Conservation (phyloP, 2,329 filamentous ascomycete species). For the Aschersonia sp. region DNA sequence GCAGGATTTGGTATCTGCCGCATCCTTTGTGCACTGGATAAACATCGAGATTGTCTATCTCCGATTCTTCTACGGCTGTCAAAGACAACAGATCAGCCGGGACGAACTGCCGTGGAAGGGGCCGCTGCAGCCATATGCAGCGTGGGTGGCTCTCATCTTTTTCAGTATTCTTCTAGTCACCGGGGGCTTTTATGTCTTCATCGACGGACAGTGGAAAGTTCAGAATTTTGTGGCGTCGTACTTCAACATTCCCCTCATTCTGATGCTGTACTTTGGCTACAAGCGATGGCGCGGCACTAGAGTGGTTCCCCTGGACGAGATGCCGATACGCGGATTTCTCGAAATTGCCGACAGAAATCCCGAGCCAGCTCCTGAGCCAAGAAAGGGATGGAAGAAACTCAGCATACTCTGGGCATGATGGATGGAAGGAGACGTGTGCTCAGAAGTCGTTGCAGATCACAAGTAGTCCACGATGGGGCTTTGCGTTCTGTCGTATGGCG, state of each 20-base stretch:
- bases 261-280: constrained; percentile 40
- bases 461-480: too few relatives aligned
- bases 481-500: too few relatives aligned
- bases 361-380: constrained; percentile 1
- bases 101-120: constrained; percentile 29
- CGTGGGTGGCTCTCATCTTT: constrained; percentile 39
- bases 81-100: constrained; percentile 29
- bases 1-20: constrained; percentile 44
- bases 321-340: constrained; percentile 8
- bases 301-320: constrained; percentile 6
- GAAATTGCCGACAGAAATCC: constrained; percentile 5
- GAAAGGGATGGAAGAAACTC: constrained; percentile 7
- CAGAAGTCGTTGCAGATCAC: too few relatives aligned
- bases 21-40: constrained; percentile 37
- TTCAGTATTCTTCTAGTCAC: constrained; percentile 45
- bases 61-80: constrained; percentile 36
- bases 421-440: not conserved
- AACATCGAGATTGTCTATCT: constrained; percentile 35
- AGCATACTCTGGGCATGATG: constrained; percentile 8
- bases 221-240: constrained; percentile 45
- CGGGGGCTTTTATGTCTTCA: constrained; percentile 59
- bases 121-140: constrained; percentile 40
- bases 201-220: constrained; percentile 43
- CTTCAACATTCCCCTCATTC: constrained; percentile 41
- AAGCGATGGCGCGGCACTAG: constrained; percentile 22